Evolutionary conservation across 2,329 filamentous ascomycete species (phyloP), one percentile per base, ranked within the genome.

Genomic region (Fusarium duplospermum): DNA sequence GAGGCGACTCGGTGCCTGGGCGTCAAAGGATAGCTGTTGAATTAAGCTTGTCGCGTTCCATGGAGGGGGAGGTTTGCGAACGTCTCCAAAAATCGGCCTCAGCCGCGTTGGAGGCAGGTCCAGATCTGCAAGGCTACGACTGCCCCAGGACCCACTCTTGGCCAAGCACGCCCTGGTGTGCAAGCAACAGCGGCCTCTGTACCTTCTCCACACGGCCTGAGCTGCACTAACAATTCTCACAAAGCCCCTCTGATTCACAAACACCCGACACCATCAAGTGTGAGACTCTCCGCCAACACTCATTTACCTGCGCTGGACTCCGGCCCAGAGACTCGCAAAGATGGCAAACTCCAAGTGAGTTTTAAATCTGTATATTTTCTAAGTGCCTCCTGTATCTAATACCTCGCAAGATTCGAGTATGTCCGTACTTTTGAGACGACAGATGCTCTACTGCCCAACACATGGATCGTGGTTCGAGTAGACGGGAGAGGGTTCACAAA

Each of bases 401-500:
- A 6, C 7, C 60, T 50, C 27, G 56, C 40, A 72, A 98, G 94
- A 83, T 98, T 95, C 81, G 95, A 97, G 85, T 99, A 99, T 83
- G 96, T 98, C 73, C 94, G 94, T 81, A 84, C 87, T 57, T 98
- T 98, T 80, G 96, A 99, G 87, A 93, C 93, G 80, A 86, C 91
- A 8, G 95, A 98, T 80, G 84, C 84, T 56, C 86, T 99, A 45
- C 88, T 98, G 24, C 94, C 92, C 63, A 97, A 97, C 80, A 98
- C 96, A 29, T 99, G 95, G 95, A 93, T 98, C 66, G 94, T 98
- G 22, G 92, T 99, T 65, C 92, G 96, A 69, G 92, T 99, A 79
- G 96, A 99, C 84, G 96, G 96, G 27, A 89, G 96, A 73, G 95
- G 95, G 20, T 99, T 99, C 84, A 96, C 95, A 79, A 98, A 97